phyloP scores from a whole-genome alignment of 2,329 filamentous ascomycete species.

The Phoma sp. region DNA sequence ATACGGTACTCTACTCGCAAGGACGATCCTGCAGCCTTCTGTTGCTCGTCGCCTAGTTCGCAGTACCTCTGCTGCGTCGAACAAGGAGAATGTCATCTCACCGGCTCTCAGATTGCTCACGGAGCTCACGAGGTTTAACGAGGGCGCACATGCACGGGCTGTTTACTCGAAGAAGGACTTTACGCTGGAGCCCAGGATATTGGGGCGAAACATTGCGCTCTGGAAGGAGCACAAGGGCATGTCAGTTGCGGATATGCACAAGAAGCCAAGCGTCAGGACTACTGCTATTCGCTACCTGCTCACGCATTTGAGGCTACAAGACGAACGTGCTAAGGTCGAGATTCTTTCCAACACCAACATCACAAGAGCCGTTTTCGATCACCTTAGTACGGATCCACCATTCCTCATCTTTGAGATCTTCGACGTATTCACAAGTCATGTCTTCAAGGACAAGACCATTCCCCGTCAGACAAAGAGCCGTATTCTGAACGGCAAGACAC shows the following conservation, averaged over 20 bases:
- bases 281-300: slow-evolving; percentile 84
- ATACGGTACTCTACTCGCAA: slow-evolving; percentile 79
- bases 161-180: slow-evolving; percentile 80
- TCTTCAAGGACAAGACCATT: slow-evolving; percentile 78
- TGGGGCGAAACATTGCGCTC: slow-evolving; percentile 83
- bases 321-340: slow-evolving; percentile 79
- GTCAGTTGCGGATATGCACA: slow-evolving; percentile 66
- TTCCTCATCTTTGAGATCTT: slow-evolving; percentile 79
- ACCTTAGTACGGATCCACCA: slow-evolving; percentile 79
- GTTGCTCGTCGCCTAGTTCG: slow-evolving; percentile 82
- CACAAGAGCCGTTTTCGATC: slow-evolving; percentile 74
- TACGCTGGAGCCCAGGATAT: slow-evolving; percentile 73
- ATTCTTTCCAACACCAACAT: slow-evolving; percentile 78
- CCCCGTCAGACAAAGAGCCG: slow-evolving; percentile 76
- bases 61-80: slow-evolving; percentile 79
- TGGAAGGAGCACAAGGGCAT: slow-evolving; percentile 60
- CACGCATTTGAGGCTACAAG: slow-evolving; percentile 78
- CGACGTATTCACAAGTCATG: slow-evolving; percentile 70
- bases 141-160: slow-evolving; percentile 77
- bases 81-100: slow-evolving; percentile 87
- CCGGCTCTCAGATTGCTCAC: slow-evolving; percentile 85
- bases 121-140: slow-evolving; percentile 86
- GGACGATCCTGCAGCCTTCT: slow-evolving; percentile 79
- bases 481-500: slow-evolving; percentile 75
- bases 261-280: slow-evolving; percentile 80